phyloP scores from a whole-genome alignment of 1,284 basidiomycete species.

The Rhodotorula sp. region DNA sequence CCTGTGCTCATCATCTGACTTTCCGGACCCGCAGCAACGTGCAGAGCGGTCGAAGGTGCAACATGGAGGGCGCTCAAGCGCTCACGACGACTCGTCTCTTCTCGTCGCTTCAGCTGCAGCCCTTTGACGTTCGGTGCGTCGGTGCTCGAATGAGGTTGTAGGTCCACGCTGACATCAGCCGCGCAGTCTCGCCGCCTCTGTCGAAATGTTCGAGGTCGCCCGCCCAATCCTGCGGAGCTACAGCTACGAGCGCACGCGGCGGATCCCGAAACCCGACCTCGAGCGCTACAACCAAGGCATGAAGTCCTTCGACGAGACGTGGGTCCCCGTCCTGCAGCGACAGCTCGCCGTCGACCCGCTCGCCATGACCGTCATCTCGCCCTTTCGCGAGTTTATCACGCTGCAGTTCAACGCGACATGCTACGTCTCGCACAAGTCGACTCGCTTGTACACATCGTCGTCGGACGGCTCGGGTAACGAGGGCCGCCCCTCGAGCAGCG shows the following conservation, averaged over 20 bases:
- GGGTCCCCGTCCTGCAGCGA: slow-evolving; percentile 30
- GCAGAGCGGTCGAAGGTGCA: slow-evolving; percentile 38
- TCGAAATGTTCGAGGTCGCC: slow-evolving; percentile 44
- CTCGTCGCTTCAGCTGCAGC: slow-evolving; percentile 37
- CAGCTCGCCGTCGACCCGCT: slow-evolving; percentile 38
- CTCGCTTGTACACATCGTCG: slow-evolving; percentile 14
- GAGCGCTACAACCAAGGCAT: slow-evolving; percentile 41
- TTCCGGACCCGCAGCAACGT: slow-evolving; percentile 20
- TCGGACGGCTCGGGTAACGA: slow-evolving; percentile 1
- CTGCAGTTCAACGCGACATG: slow-evolving; percentile 35
- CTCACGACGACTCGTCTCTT: slow-evolving; percentile 41
- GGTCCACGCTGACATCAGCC: not conserved
- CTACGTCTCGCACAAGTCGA: slow-evolving; percentile 31
- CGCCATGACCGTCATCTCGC: slow-evolving; percentile 39
- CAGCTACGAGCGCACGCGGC: slow-evolving; percentile 37
- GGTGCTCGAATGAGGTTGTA: too few species aligned
- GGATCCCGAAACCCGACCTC: slow-evolving; percentile 36
- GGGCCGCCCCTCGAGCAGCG: slow-evolving; percentile 19
- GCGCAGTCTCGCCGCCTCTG: slow-evolving; percentile 37
- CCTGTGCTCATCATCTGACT: not conserved
- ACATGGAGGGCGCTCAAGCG: slow-evolving; percentile 39
- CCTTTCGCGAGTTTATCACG: slow-evolving; percentile 39
- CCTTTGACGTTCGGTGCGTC: slow-evolving; percentile 37
- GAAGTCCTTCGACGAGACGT: slow-evolving; percentile 38
- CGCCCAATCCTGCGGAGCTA: slow-evolving; percentile 40